A percentile compares a stretch with the other conserved stretches of the same genome.
Conservation (phyloP, 2,329 filamentous ascomycete genomes). For the Aquanectria penicillioides region DNA sequence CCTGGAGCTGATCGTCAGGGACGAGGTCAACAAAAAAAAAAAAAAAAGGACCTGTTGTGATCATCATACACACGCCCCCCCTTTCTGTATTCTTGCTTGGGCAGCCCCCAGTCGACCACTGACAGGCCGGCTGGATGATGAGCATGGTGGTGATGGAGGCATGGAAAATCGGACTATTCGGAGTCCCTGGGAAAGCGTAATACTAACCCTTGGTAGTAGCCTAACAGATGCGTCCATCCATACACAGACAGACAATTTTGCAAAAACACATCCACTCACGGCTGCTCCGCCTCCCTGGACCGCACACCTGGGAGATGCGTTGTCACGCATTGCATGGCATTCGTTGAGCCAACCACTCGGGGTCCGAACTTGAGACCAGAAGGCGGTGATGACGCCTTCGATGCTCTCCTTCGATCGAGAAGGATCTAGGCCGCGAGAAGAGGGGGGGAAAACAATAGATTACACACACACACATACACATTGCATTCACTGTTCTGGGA, state of each 20-base stretch:
- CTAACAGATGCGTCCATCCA: too few species aligned
- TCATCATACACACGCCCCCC: constrained; percentile 2
- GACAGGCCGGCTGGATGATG: too few species aligned
- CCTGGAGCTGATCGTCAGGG: constrained; percentile 38
- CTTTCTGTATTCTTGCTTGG: background rate
- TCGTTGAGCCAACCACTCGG: background rate
- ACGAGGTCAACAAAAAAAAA: constrained; percentile 22
- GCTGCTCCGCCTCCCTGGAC: too few species aligned
- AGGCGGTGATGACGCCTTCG: background rate
- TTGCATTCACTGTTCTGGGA: too few species aligned
- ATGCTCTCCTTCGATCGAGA: background rate
- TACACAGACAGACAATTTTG: too few species aligned
- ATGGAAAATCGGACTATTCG: too few species aligned
- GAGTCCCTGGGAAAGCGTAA: too few species aligned
- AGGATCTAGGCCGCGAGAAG: background rate
- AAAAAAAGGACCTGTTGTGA: too few species aligned
- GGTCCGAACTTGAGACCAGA: background rate
- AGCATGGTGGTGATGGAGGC: too few species aligned
- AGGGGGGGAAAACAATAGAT: background rate
- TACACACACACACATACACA: background rate
- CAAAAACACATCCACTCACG: too few species aligned
- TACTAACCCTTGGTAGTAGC: too few species aligned
- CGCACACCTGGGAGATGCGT: background rate
- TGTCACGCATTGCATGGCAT: background rate
- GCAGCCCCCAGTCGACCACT: too few species aligned